Evolutionary conservation across 2,329 filamentous ascomycete species (phyloP), one percentile per base, ranked within the genome.

Genomic region (Diaporthe citrichinensis): DNA sequence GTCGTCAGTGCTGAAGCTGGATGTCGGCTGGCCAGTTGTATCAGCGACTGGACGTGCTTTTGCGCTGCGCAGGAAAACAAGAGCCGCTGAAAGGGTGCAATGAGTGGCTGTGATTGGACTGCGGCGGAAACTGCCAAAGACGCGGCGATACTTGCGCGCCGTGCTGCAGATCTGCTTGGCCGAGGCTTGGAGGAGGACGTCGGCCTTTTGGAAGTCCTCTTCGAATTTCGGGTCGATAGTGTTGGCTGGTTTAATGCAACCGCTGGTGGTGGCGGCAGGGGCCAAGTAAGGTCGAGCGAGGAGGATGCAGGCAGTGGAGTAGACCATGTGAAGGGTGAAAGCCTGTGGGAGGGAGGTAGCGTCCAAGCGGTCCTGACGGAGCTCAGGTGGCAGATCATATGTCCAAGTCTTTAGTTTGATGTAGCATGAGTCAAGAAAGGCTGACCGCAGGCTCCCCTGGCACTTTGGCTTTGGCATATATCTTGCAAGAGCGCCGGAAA

Each of bases 111-210:
- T 62, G 14, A 62, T 44, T 31, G 59, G 36, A 31, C 59, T 44
- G 34, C 39, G 36, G 14, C 59, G 59, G n/a, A 62, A 62, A n/a
- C 39, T 62, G 14, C 59, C 59, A 28, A 62, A 62, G 14, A 41
- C 7, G 14, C 36, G 36, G n/a, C 59, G 59, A 4, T 61, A 61
- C 23, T 41, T 61, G 20, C 58, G 58, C 14, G 58, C 58, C 5
- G 58, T 61, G 58, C 36, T 41, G 58, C 58, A 61, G 12, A 61
- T 39, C 36, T 61, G 58, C 23, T 61, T 61, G 34, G 58, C 36
- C 34, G 58, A 39, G n/a, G 34, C 4, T 8, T 41, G 34, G 3
- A 61, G 58, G 23, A 61, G 58, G 9, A 17, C 12, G 3, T 36
- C n/a, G 6, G 58, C 58, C 23, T 25, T 61, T 61, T 25, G 36